These are phyloP conservation scores for Botryosphaeria dothidea DNA, from an alignment of 2,329 filamentous ascomycete genomes.

Conservation along the genomic window DNA sequence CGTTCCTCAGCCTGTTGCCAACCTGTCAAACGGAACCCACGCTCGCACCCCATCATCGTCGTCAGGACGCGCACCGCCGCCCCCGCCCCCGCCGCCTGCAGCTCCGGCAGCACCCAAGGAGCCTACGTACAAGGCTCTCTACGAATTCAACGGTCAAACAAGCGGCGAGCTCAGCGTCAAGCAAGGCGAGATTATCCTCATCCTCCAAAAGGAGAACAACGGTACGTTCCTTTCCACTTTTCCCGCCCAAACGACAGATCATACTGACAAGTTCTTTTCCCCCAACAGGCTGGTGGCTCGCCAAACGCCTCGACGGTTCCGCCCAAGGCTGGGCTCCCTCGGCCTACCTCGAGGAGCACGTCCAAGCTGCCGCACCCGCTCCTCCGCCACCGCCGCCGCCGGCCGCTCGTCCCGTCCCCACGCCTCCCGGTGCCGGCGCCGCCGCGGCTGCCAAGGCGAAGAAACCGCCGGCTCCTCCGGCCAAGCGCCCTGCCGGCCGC, in stretches of 20 bases:
- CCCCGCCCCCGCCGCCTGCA: constrained; percentile 65
- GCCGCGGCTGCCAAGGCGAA: constrained; percentile 45
- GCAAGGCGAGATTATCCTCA: constrained; percentile 79
- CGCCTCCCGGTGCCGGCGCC: constrained; percentile 42
- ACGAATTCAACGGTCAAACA: constrained; percentile 84
- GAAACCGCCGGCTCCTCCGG: constrained; percentile 73
- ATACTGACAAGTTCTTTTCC: neutral
- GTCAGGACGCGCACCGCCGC: constrained; percentile 52
- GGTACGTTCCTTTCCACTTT: constrained; percentile 59
- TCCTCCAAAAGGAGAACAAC: constrained; percentile 93
- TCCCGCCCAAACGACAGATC: neutral
- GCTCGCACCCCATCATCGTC: constrained; percentile 41
- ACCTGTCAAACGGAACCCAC: constrained; percentile 52
- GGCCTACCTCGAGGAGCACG: constrained; percentile 87
- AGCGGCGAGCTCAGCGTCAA: constrained; percentile 81
- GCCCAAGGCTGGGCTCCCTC: constrained; percentile 93
- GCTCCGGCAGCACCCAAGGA: constrained; percentile 64
- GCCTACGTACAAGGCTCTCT: constrained; percentile 83
- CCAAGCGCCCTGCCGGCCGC: constrained; percentile 70
- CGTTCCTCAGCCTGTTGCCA: constrained; percentile 57
- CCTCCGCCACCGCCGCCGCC: constrained; percentile 59
- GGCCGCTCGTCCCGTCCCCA: constrained; percentile 47
- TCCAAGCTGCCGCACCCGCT: constrained; percentile 46
- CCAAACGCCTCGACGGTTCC: constrained; percentile 66
- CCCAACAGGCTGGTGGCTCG: constrained; percentile 95